phyloP scores from a whole-genome alignment of 306 rosid genomes.

The Trifolium repens region DNA sequence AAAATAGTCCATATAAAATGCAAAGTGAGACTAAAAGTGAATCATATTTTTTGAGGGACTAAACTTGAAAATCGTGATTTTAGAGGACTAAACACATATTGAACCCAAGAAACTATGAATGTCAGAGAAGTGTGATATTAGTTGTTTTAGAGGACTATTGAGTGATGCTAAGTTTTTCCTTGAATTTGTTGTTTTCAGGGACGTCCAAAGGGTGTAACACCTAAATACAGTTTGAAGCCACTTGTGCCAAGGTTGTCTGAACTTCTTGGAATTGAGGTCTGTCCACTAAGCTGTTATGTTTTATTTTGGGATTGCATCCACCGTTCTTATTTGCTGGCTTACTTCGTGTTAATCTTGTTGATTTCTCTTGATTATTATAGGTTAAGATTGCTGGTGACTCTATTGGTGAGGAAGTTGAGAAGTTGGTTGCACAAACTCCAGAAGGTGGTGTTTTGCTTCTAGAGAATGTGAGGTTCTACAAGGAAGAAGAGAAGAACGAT shows the following conservation, averaged over 20 bases:
- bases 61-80: no score
- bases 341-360: background rate
- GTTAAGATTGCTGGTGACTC: conserved; percentile 74
- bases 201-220: conserved; percentile 96
- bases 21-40: no score
- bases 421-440: conserved; percentile 69
- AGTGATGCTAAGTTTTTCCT: background rate
- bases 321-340: background rate
- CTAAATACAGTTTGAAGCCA: conserved; percentile 92
- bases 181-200: conserved; percentile 64
- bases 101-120: no score
- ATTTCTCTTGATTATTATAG: conserved; percentile 43
- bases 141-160: background rate
- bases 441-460: conserved; percentile 96
- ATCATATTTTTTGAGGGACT: no score
- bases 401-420: conserved; percentile 87
- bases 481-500: conserved; percentile 98
- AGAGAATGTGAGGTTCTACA: conserved; percentile 90
- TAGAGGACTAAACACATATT: no score
- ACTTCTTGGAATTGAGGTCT: conserved; percentile 76
- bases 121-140: background rate
- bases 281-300: conserved; percentile 5
- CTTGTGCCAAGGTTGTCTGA: conserved; percentile 88
- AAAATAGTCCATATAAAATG: no score
- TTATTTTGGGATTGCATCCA: background rate